Evolutionary conservation across 768 basidiomycete genomes (phyloP).

Genomic region (Mrakia blollopis): DNA sequence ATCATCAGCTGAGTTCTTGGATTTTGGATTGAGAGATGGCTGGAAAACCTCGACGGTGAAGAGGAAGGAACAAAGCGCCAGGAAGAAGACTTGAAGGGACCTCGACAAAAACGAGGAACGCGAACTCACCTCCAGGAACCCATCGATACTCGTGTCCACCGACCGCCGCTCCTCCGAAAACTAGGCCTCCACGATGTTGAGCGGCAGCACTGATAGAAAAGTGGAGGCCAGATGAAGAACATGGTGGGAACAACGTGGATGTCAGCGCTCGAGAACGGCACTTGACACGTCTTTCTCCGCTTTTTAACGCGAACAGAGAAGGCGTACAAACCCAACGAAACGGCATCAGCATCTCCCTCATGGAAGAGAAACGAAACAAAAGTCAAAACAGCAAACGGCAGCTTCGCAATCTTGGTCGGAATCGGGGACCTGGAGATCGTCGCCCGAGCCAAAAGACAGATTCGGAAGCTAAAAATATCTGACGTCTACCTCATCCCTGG

Average conservation of each 20-base stretch:
- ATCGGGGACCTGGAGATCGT: no score
- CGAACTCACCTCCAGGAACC: neutral
- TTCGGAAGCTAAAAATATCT: no score
- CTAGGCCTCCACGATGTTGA: constrained; percentile 20
- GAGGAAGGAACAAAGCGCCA: neutral
- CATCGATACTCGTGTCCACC: constrained; percentile 17
- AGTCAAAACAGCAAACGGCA: no score
- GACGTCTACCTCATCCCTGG: no score
- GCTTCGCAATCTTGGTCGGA: no score
- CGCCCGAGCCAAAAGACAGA: no score
- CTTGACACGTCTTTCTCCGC: no score
- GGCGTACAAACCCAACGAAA: neutral
- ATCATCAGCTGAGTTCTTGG: constrained; percentile 2
- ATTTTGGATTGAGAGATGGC: neutral
- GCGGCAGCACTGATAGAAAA: neutral
- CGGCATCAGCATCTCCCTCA: neutral
- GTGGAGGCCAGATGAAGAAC: no score
- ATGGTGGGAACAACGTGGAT: no score
- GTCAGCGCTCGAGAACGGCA: neutral
- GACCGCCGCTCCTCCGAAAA: neutral
- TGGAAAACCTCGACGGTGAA: neutral
- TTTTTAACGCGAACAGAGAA: no score
- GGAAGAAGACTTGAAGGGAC: neutral
- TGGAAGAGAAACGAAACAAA: no score
- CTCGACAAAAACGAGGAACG: neutral